Evolutionary conservation across 2,329 filamentous ascomycete genomes (phyloP), one percentile per base, ranked within the genome.

Genomic region (Fusarium phyllophilum): DNA sequence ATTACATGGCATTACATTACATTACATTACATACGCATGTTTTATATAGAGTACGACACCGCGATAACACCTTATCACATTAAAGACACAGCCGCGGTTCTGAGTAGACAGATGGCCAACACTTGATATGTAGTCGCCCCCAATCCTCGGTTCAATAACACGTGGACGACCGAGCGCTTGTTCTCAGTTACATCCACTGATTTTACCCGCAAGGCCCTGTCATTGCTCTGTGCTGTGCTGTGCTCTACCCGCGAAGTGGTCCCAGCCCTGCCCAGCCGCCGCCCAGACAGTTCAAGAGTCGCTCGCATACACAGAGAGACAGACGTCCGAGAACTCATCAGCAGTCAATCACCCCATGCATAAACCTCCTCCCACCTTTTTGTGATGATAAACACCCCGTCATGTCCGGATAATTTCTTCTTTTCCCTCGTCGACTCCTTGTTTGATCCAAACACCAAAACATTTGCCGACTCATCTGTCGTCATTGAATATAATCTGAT

Each of bases 101-200:
- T 62, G 65, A 38, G 29, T 22, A 33, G 39, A 57, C 31, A 48
- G 39, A 57, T 17, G 48, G 58, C 59, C 61, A 75, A 42, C 68
- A 64, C 46, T 48, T 51, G 41, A 63, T 66, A 75, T 78, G 75
- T 78, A 74, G 74, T 78, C 46, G 68, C 74, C 72, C 75, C 77
- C 77, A 78, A 78, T 66, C 69, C 68, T 75, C 72, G 68, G 59
- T 70, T 73, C 73, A 73, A 78, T 72, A 78, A 78, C 77, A 78
- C 77, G 77, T 78, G 77, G 77, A 78, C 75, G 64, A 33, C 64
- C 55, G 66, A 73, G 72, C 59, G 70, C 73, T 71, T 70, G 57
- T 74, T 67, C 64, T 59, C 67, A 65, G 73, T 59, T 66, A 60
- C 65, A 55, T 66, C 51, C 34, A 59, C 46, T 36, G 24, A 57